These are phyloP conservation scores for Ogataea saltuana DNA, from an alignment of 805 yeast genomes.

Conservation along the genomic window DNA sequence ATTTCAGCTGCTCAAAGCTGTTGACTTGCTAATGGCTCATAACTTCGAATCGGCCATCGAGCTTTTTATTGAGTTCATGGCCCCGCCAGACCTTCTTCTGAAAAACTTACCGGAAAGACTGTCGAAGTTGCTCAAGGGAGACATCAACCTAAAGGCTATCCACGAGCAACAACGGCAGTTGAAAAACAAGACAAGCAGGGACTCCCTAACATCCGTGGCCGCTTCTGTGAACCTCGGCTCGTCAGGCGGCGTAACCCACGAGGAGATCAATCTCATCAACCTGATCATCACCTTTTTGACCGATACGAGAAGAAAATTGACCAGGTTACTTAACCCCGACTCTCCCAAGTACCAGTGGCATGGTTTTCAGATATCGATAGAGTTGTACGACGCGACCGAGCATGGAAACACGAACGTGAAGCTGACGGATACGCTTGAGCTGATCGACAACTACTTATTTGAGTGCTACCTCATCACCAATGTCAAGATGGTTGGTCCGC, in stretches of 20 bases:
- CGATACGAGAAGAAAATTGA: slow-evolving; percentile 52
- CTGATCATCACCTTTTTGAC: slow-evolving; percentile 49
- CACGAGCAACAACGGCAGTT: neutral
- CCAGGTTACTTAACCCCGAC: slow-evolving; percentile 41
- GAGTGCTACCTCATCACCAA: slow-evolving; percentile 68
- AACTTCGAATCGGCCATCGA: slow-evolving; percentile 41
- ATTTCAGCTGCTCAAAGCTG: slow-evolving; percentile 44
- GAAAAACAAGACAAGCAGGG: slow-evolving; percentile 10
- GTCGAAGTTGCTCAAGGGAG: slow-evolving; percentile 11
- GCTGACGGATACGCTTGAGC: slow-evolving; percentile 40
- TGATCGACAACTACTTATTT: slow-evolving; percentile 79
- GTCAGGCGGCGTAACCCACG: slow-evolving; percentile 20
- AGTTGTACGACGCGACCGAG: slow-evolving; percentile 38
- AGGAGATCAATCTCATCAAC: slow-evolving; percentile 38
- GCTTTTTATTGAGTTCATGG: slow-evolving; percentile 53
- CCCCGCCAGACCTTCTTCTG: slow-evolving; percentile 58
- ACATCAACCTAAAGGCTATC: neutral
- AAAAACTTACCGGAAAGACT: slow-evolving; percentile 42
- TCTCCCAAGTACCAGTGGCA: slow-evolving; percentile 45
- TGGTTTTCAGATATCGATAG: slow-evolving; percentile 43
- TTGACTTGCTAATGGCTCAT: slow-evolving; percentile 31
- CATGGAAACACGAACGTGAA: slow-evolving; percentile 13
- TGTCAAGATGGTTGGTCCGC: slow-evolving; percentile 77
- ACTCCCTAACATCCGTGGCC: slow-evolving; percentile 10
- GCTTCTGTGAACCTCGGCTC: slow-evolving; percentile 1